Evolutionary conservation across 106 monocot species (phyloP).

Genomic region (Ottelia alismoides): DNA sequence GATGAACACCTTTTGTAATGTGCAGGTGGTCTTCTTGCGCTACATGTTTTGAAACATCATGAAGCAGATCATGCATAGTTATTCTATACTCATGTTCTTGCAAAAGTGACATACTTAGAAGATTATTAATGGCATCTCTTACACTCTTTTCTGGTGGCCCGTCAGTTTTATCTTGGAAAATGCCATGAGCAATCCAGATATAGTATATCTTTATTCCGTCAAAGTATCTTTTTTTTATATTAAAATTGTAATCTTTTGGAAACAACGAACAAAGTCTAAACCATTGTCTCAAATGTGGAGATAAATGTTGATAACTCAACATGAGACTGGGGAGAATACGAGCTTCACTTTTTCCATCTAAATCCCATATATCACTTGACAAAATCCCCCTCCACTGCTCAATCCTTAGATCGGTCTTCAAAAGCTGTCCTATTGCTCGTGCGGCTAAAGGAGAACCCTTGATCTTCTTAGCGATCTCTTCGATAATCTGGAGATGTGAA

Average conservation of each 20-base stretch:
- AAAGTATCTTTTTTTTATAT: neutral
- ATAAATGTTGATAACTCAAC: neutral
- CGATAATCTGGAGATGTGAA: no score
- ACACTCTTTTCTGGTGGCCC: constrained; percentile 19
- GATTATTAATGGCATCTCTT: constrained; percentile 15
- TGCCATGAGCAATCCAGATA: neutral
- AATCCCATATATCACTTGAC: neutral
- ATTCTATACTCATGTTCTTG: no score
- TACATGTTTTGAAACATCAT: constrained; percentile 22
- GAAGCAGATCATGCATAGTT: constrained; percentile 32
- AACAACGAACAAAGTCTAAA: neutral
- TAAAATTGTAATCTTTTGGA: constrained; percentile 1
- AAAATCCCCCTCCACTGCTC: neutral
- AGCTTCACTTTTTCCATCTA: neutral
- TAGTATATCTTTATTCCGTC: no score
- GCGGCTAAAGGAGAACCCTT: neutral
- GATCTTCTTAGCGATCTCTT: neutral
- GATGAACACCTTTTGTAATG: neutral
- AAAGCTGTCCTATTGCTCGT: neutral
- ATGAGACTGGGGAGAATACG: neutral
- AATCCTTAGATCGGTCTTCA: neutral
- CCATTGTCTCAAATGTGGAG: neutral
- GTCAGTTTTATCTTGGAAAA: neutral
- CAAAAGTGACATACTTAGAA: constrained; percentile 10
- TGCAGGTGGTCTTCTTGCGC: constrained; percentile 10